Percentiles rank a stretch among this genome's conserved stretches.
These are phyloP conservation scores for Aphanomyces invadans DNA, from an alignment of 352 stramenopile genomes.

Conservation along the genomic window DNA sequence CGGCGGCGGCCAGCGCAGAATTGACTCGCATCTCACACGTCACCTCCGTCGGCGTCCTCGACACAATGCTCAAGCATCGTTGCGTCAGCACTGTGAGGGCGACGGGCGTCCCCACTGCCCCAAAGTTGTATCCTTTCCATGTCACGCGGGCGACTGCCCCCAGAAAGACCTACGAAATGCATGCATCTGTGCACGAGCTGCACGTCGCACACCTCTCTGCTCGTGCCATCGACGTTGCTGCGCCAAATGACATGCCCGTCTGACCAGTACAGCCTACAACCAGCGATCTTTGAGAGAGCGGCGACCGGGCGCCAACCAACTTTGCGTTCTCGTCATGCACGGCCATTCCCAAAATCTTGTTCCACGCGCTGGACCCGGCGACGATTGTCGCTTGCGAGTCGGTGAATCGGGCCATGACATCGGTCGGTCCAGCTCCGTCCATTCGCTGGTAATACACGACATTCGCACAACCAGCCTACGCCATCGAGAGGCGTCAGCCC, in stretches of 20 bases:
- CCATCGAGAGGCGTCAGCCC: no score
- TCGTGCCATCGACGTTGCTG: constrained; percentile 2
- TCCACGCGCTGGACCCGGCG: not conserved
- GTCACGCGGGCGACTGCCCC: constrained; percentile 2
- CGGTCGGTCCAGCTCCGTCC: not conserved
- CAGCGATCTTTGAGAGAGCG: no score
- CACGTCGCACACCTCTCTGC: not conserved
- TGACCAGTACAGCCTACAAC: constrained; percentile 19
- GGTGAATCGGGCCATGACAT: not conserved
- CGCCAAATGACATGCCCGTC: constrained; percentile 13
- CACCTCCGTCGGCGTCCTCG: constrained; percentile 10
- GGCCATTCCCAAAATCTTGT: constrained; percentile 7
- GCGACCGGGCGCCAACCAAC: no score
- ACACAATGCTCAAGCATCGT: not conserved
- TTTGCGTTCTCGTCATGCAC: constrained; percentile 4
- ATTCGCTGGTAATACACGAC: constrained; percentile 20
- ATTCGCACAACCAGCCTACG: no score
- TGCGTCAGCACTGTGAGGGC: not conserved
- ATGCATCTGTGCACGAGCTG: not conserved
- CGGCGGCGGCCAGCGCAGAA: not conserved
- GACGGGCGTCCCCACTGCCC: not conserved
- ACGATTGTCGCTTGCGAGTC: not conserved
- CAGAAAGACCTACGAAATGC: constrained; percentile 11
- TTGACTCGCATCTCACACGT: constrained; percentile 1
- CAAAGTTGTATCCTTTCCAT: constrained; percentile 14